Evolutionary conservation across 2,329 filamentous ascomycete genomes (phyloP), one percentile per base, ranked within the genome.

Genomic region (Calonectria pseudoreteaudii): DNA sequence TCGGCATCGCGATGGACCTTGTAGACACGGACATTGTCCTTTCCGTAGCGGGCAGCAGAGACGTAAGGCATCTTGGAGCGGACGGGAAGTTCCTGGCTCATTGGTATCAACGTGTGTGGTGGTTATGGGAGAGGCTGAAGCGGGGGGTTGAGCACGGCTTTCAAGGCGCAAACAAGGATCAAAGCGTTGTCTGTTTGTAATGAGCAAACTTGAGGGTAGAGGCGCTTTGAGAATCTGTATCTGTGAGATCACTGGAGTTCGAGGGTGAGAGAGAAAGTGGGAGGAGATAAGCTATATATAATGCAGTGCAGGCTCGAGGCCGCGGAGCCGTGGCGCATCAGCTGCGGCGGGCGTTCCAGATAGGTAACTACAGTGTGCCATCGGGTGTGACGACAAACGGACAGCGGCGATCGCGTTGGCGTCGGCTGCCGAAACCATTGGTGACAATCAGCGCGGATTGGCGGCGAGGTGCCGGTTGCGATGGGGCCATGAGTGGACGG

Each of bases 11-110:
- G 92, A 82, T 97, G 90, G 82, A 98, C 95, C 87, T 99, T 99
- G 92, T 94, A 98, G 81, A 99, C 92, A 82, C 97, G 96, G 90
- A 99, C 94, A 88, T 99, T 98, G 91, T 98, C 97, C 92, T 99
- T 96, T 87, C 94, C 94, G 84, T 96, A 96, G 83, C 93, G 92
- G 80, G 94, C 94, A 81, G 91, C 87, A 74, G 90, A 87, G 74
- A 93, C 85, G 79, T 85, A 84, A 77, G 91, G 86, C 90, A 93
- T 74, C 70, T 75, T 78, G 68, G 66, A 34, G 72, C 68, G 60
- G 52, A 58, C 52, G 53, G 74, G 72, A 53, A 77, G 72, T 49
- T 70, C 44, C 65, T 73, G 72, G 69, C 74, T 58, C 68, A 74
- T 76, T 50, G 60, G 47, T 66, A 68, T 50, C 58, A 66, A 60